phyloP scores from a whole-genome alignment of 495 filamentous ascomycete species.

The Penicillium atrosanguineum region DNA sequence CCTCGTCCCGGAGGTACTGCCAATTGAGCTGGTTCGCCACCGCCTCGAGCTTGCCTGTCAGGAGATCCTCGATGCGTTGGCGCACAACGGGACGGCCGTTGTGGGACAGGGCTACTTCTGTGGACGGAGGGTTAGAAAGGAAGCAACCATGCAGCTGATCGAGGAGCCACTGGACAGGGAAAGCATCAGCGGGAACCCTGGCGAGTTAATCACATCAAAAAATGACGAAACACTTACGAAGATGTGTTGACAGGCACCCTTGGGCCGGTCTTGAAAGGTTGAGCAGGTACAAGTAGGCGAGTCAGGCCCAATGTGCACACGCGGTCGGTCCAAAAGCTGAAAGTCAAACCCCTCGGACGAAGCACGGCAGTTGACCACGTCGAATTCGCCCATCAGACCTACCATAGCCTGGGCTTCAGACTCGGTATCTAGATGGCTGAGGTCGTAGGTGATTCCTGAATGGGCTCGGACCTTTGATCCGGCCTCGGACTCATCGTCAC shows the following conservation, averaged over 20 bases:
- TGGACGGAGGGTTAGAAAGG: conserved; percentile 22
- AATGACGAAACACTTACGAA: conserved; percentile 35
- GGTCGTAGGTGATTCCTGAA: conserved; percentile 46
- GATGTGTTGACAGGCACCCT: conserved; percentile 44
- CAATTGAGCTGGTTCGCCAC: conserved; percentile 40
- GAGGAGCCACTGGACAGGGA: conserved; percentile 38
- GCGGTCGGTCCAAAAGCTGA: conserved; percentile 33
- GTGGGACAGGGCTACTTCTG: conserved; percentile 29
- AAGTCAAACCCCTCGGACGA: conserved; percentile 35
- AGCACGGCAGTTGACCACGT: conserved; percentile 34
- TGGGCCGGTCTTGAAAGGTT: conserved; percentile 28
- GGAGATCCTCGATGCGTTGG: conserved; percentile 36
- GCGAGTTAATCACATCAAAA: background rate
- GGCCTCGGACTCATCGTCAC: conserved; percentile 17
- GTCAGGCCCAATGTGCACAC: conserved; percentile 29
- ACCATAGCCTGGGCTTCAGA: conserved; percentile 36
- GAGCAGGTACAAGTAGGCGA: conserved; percentile 39
- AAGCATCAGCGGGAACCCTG: background rate
- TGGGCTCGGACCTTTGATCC: conserved; percentile 27
- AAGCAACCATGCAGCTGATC: conserved; percentile 43
- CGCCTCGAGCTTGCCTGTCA: conserved; percentile 34
- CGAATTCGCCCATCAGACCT: conserved; percentile 35
- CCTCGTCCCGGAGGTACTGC: conserved; percentile 32
- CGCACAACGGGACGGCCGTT: conserved; percentile 35
- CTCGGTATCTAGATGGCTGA: conserved; percentile 33